Base-by-base conservation (phyloP, 148 eudicot species). In the Rhododendron griersonianum region DNA sequence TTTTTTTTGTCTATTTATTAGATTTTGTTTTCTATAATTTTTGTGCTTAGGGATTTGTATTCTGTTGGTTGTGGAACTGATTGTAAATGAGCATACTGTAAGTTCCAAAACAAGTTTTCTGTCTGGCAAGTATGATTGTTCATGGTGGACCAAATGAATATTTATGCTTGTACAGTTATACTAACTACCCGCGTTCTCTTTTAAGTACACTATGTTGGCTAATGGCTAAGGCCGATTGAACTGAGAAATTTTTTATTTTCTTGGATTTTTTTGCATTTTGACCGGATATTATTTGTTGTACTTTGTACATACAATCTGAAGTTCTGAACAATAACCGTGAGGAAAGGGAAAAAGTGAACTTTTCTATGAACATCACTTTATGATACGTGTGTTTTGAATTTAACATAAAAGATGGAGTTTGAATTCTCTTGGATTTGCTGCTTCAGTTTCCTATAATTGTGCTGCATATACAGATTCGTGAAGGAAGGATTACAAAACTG, bases 401-500 rank as follows among this genome's bases (percentile, higher is more conserved):
- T 63, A 8, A 67, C 3, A 13, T 30, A 2, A 18, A 65, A 51
- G 9, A 14, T 63, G 53, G 19, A 33, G 10, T 3, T 44, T 13
- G 0, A 0, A 2, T 41, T 37, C 13, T 85, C 51, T 78, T 53
- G 39, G 7, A 33, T 84, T 63, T 63, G 21, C 61, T 50, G 74
- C 63, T 82, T 41, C 23, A 61, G 61, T 69, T 81, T 41, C 84
- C 23, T 16, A 9, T 84, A 48, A 65, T 25, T 23, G 28, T 35
- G 33, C 35, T 44, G 13, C 65, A 87, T 47, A 14, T 86, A 59
- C 90, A 98, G 99, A 87, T 98, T 85, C 98, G 97, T 10, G 95
- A 98, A 89, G 98, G 92, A 85, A 90, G 98, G 88, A 91, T 89
- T 57, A 95, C 91, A 87, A 91, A 92, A 44, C 87, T 98, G 81